Evolutionary conservation across 2,329 filamentous ascomycete genomes (phyloP).

Genomic region (Colletotrichum falcatum): DNA sequence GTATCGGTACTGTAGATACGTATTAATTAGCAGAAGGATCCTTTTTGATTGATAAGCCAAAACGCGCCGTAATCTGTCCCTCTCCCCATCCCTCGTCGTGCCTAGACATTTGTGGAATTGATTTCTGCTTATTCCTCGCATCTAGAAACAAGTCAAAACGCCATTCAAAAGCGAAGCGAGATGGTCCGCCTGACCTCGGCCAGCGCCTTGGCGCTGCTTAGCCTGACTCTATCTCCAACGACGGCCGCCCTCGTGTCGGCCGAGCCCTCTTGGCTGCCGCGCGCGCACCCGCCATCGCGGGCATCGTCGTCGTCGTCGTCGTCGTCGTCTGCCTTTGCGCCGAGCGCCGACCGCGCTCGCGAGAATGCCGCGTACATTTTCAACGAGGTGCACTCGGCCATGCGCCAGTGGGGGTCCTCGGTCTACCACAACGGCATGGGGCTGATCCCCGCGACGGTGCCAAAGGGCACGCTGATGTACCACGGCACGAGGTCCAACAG

Average conservation of each 20-base stretch:
- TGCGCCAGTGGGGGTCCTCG: conserved; percentile 80
- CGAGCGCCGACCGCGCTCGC: conserved; percentile 53
- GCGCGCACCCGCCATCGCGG: neutral
- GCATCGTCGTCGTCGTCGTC: neutral
- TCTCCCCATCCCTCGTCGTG: neutral
- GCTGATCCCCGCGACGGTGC: conserved; percentile 74
- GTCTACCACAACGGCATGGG: conserved; percentile 82
- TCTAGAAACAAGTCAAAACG: too few relatives aligned
- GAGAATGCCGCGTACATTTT: conserved; percentile 75
- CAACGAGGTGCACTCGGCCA: conserved; percentile 78
- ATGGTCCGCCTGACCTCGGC: conserved; percentile 14
- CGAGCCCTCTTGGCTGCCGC: neutral
- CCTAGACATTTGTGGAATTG: too few relatives aligned
- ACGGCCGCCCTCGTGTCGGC: conserved; percentile 15
- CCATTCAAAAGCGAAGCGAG: neutral
- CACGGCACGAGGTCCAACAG: conserved; percentile 67
- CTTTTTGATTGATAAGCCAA: conserved; percentile 24
- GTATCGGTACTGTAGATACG: too few relatives aligned
- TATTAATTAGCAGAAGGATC: too few relatives aligned
- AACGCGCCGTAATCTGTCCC: neutral
- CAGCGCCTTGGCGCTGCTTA: conserved; percentile 20
- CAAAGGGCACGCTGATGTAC: conserved; percentile 73
- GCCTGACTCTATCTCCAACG: conserved; percentile 10
- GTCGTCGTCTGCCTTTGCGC: conserved; percentile 40
- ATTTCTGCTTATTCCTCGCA: too few relatives aligned